Evolutionary conservation across 345 rosid species (phyloP), one percentile per base, ranked within the genome.

Genomic region (Populus davidiana): DNA sequence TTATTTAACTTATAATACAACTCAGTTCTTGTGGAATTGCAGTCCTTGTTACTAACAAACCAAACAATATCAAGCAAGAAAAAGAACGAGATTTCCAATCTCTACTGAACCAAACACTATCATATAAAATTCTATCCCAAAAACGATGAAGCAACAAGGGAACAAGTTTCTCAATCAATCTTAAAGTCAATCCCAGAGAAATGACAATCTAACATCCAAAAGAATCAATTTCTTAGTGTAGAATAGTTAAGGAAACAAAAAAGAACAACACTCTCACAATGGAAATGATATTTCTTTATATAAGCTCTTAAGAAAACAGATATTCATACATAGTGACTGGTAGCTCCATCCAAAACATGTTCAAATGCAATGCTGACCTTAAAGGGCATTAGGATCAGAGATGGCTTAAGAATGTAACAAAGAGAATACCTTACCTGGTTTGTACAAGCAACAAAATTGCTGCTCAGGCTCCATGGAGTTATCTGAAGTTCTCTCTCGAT

Each of bases 401-500:
- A 69, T 69, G 17, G 31, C 33, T 41, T 2, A 25, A 10, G 52
- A 5, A 44, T 81, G n/a, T 43, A 67, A 81, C 14, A 75, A 68
- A 71, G n/a, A 62, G 21, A 72, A n/a, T 17, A 21, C 5, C 27
- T 83, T 79, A 93, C 99, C 98, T 91, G 98, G 90, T 84, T 89
- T 79, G 90, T 92, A 86, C 99, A 93, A 56, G 97, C 89, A 81
- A 95, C 98, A 87, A 93, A 95, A 81, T 93, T 95, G 87, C 91
- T 87, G 80, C 99, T 95, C 75, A 95, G 87, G 85, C 89, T 95
- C 99, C 99, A 93, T 54, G 98, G 96, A 84, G 97, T 92, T 56
- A 96, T 93, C 88, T 91, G 94, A 81, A 96, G 83, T 85, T 93
- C 99, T 85, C 99, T 87, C 84, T 93, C 99, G 71, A 96, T 93